Percentiles rank a stretch among this genome's conserved stretches.
Conservation (phyloP, 306 rosid genomes). For the Albizia julibrissin region DNA sequence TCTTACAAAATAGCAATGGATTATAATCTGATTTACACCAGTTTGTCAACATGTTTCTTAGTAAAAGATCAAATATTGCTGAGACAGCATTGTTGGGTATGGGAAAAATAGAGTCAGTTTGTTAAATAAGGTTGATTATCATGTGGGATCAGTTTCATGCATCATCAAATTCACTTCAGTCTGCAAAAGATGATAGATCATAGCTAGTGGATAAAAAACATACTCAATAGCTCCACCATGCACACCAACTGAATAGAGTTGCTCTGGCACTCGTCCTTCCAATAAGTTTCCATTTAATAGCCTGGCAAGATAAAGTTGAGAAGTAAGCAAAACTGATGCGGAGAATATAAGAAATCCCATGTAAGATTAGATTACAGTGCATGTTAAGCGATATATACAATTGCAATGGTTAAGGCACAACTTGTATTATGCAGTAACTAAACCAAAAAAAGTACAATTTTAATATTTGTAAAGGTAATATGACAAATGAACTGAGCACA, state of each 20-base stretch:
- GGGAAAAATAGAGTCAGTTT: not conserved
- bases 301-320: slow-evolving; percentile 49
- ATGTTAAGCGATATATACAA: not conserved
- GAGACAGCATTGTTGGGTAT: not conserved
- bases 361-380: not conserved
- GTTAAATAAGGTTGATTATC: not conserved
- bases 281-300: slow-evolving; percentile 75
- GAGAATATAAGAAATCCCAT: slow-evolving; percentile 6
- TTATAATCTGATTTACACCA: slow-evolving; percentile 15
- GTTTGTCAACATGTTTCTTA: not conserved
- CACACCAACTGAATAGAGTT: slow-evolving; percentile 87
- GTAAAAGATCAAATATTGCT: slow-evolving; percentile 5
- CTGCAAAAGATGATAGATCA: slow-evolving; percentile 27
- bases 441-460: not conserved
- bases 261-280: slow-evolving; percentile 89
- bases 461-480: not conserved
- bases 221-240: slow-evolving; percentile 98
- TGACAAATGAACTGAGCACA: not conserved
- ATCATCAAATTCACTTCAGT: slow-evolving; percentile 25
- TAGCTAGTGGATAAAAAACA: slow-evolving; percentile 40
- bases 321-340: not conserved
- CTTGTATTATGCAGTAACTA: not conserved
- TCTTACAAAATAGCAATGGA: slow-evolving; percentile 9
- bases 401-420: not conserved
- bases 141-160: not conserved